A percentile compares a stretch with the other conserved stretches of the same genome.
Conservation (phyloP, 2,329 filamentous ascomycete species). For the Furcasterigmium sp. region DNA sequence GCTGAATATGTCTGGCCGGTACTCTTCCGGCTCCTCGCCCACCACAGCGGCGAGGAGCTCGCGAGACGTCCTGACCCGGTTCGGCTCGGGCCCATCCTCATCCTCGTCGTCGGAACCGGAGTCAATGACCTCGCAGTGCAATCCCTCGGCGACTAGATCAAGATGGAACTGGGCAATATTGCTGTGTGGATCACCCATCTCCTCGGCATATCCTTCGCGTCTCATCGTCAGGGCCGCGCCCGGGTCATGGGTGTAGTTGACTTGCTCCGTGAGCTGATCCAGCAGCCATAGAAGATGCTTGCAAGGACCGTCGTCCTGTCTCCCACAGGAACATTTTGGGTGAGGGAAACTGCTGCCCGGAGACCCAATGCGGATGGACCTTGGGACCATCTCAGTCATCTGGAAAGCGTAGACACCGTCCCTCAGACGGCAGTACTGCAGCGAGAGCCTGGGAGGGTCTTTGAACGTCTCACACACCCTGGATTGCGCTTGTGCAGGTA, state of each 20-base stretch:
- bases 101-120: conserved; percentile 16
- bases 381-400: conserved; percentile 48
- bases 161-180: conserved; percentile 46
- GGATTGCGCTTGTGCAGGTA: conserved; percentile 28
- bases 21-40: conserved; percentile 30
- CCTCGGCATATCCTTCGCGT: conserved; percentile 34
- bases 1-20: conserved; percentile 41
- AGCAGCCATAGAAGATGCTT: conserved; percentile 50
- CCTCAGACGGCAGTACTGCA: conserved; percentile 44
- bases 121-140: conserved; percentile 41
- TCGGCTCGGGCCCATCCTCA: conserved; percentile 17
- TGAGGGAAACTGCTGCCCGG: conserved; percentile 29
- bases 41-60: conserved; percentile 44
- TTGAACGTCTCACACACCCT: conserved; percentile 39
- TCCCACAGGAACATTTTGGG: conserved; percentile 42
- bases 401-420: conserved; percentile 49
- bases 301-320: conserved; percentile 31
- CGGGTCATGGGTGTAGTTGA: conserved; percentile 32
- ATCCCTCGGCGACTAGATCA: conserved; percentile 43
- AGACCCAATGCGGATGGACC: conserved; percentile 43
- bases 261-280: conserved; percentile 45
- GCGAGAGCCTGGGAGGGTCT: conserved; percentile 41
- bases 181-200: conserved; percentile 43
- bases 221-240: conserved; percentile 35
- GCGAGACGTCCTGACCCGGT: conserved; percentile 41